These are phyloP conservation scores for Botrytis deweyae DNA, from an alignment of 2,329 filamentous ascomycete species.

Conservation along the genomic window DNA sequence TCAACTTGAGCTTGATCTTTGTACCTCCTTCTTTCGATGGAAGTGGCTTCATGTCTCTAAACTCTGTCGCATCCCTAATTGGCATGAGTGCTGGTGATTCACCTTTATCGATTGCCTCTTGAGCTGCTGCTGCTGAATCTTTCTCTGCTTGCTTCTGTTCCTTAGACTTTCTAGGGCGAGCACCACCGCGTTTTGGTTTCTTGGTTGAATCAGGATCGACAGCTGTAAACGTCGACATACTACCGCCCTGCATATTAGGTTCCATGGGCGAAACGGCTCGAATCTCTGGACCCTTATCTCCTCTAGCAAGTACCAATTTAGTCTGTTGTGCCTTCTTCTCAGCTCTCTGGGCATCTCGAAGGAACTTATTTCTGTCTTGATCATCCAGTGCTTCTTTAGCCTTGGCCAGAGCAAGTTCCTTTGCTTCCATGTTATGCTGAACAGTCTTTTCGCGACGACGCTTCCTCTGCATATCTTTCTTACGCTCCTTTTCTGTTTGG, in stretches of 20 bases:
- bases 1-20: constrained; percentile 57
- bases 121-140: constrained; percentile 80
- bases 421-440: constrained; percentile 87
- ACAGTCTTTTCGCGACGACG: constrained; percentile 93
- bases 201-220: constrained; percentile 50
- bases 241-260: constrained; percentile 79
- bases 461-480: constrained; percentile 99
- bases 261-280: constrained; percentile 68
- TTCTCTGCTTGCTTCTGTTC: constrained; percentile 81
- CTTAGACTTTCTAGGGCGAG: constrained; percentile 86
- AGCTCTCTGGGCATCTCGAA: constrained; percentile 83
- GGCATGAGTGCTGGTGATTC: constrained; percentile 64
- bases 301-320: constrained; percentile 81
- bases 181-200: constrained; percentile 50
- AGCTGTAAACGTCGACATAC: constrained; percentile 78
- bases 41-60: constrained; percentile 27
- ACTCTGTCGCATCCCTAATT: constrained; percentile 8
- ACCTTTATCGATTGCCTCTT: constrained; percentile 77
- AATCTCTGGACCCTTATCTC: constrained; percentile 73
- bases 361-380: constrained; percentile 73
- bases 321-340: constrained; percentile 93
- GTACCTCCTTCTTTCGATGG: constrained; percentile 48
- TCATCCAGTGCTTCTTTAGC: constrained; percentile 79
- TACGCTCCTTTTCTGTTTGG: constrained; percentile 94
- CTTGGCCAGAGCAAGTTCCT: constrained; percentile 76